Evolutionary conservation across 1,284 basidiomycete genomes (phyloP).

Genomic region (Fistulina hepatica): DNA sequence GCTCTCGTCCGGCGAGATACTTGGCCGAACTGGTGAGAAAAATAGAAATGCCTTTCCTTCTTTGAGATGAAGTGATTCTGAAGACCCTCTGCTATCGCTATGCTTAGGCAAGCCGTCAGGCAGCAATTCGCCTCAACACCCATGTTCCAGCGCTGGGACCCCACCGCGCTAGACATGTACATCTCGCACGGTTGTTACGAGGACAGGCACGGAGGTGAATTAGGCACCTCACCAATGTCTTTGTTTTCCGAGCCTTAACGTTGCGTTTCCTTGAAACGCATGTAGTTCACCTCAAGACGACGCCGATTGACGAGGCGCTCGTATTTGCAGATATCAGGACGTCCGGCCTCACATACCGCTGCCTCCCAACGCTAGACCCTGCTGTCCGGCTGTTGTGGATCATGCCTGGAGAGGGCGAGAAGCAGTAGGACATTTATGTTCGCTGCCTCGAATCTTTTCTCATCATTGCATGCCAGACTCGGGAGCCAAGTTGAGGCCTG

Average conservation of each 20-base stretch:
- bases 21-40: constrained; percentile 52
- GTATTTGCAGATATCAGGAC: constrained; percentile 37
- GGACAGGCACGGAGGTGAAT: constrained; percentile 14
- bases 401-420: constrained; percentile 36
- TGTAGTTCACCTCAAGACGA: constrained; percentile 49
- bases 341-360: constrained; percentile 33
- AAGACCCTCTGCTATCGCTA: constrained; percentile 4
- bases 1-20: constrained; percentile 52
- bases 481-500: constrained; percentile 28
- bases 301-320: constrained; percentile 45
- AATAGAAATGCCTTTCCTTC: too few relatives aligned
- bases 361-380: constrained; percentile 36
- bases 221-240: not conserved
- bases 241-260: constrained; percentile 1
- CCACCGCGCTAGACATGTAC: constrained; percentile 55
- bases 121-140: constrained; percentile 40
- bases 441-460: not conserved
- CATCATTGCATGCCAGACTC: constrained; percentile 11
- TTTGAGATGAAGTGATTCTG: not conserved
- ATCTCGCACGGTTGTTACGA: constrained; percentile 51
- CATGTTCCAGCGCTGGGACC: constrained; percentile 72
- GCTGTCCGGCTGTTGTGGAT: constrained; percentile 44
- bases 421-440: constrained; percentile 21
- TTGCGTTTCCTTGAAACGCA: constrained; percentile 15
- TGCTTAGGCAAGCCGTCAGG: constrained; percentile 49